A percentile compares a stretch with the other conserved stretches of the same genome.
Conservation (phyloP, 306 rosid species). For the Prunus mongolica region DNA sequence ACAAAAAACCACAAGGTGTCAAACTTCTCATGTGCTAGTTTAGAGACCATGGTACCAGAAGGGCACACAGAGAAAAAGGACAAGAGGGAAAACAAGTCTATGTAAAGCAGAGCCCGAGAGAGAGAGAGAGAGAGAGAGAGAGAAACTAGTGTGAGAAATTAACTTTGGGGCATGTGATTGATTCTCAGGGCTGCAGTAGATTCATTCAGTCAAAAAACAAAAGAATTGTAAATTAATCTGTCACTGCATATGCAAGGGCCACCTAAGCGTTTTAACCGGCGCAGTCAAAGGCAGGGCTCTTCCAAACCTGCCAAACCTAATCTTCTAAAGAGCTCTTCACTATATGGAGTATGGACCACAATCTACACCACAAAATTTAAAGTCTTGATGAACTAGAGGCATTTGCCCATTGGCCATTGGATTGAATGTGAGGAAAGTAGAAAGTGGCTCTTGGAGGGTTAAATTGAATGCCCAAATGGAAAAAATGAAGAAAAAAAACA, state of each 20-base stretch:
- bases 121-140: background rate
- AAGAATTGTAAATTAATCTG: background rate
- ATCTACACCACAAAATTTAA: background rate
- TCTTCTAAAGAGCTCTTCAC: background rate
- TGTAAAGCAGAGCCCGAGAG: slow-evolving; percentile 19
- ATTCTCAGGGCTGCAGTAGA: background rate
- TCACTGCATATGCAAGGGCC: background rate
- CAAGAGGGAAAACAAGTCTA: background rate
- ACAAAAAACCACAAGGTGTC: no score
- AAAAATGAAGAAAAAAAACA: background rate
- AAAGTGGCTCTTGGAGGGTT: background rate
- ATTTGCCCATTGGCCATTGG: background rate
- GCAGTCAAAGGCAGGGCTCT: background rate
- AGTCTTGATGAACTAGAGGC: background rate
- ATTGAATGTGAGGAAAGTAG: background rate
- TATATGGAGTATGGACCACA: background rate
- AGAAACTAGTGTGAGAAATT: background rate
- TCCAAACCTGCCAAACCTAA: background rate
- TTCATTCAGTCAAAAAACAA: background rate
- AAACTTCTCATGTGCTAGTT: no score
- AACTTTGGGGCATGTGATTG: slow-evolving; percentile 4
- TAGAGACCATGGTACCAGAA: background rate
- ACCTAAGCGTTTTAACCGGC: slow-evolving; percentile 4
- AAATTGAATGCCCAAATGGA: background rate
- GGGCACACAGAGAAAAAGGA: background rate